A percentile compares a stretch with the other conserved stretches of the same genome.
These are phyloP conservation scores for Cladorrhinum sp. DNA, from an alignment of 2,329 filamentous ascomycete species.

Conservation along the genomic window DNA sequence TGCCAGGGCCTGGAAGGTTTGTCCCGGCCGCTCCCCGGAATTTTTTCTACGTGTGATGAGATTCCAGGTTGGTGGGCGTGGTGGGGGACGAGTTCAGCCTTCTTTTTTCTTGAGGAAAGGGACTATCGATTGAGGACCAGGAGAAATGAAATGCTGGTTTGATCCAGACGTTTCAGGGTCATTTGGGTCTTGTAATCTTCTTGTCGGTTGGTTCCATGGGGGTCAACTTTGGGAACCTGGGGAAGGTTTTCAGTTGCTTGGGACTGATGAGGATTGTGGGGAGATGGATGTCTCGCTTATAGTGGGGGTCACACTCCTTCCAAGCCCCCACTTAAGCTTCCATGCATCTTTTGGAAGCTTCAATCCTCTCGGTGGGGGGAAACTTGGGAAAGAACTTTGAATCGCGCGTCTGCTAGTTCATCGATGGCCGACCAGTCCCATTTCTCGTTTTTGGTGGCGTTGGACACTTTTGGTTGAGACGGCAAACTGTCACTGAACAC, in stretches of 20 bases:
- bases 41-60: too few relatives aligned
- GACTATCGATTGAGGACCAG: background rate
- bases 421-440: background rate
- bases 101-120: background rate
- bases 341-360: too few relatives aligned
- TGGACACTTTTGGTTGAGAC: too few relatives aligned
- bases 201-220: background rate
- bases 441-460: background rate
- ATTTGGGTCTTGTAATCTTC: background rate
- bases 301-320: background rate
- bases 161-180: background rate
- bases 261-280: background rate
- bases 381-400: background rate
- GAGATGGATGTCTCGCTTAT: background rate
- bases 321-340: background rate
- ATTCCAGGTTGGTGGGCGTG: background rate
- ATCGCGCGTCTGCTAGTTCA: background rate
- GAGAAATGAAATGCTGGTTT: background rate
- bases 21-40: too few relatives aligned
- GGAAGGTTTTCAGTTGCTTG: background rate
- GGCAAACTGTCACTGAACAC: background rate
- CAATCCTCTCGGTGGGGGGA: background rate
- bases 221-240: background rate
- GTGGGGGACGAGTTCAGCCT: background rate
- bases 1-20: too few relatives aligned